Evolutionary conservation across 176 grass and related monocot genomes (phyloP), one percentile per base, ranked within the genome.

Genomic region (Oryza officinalis): DNA sequence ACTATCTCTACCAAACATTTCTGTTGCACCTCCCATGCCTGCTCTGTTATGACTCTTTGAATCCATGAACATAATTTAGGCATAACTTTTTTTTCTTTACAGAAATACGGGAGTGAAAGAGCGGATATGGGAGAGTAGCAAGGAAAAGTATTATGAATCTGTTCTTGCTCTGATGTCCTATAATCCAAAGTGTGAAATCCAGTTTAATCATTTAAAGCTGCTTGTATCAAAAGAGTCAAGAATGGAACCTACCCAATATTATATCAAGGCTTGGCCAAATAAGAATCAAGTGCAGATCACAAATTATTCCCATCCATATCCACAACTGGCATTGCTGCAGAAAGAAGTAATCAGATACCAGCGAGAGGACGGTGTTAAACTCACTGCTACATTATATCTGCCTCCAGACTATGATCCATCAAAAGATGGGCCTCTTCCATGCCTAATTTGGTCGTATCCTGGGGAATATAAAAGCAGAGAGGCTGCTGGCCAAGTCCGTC

Each of bases 391-490:
- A 81, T 67, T 97, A 37, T 97, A 97, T 86, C 75, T 92, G 35
- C 91, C 94, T 78, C 89, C 94, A 71, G 88, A 79, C 66, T 97
- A 94, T 67, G 80, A 60, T 71, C 89, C 91, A 54, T 88, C 85
- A 20, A 74, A 84, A 84, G 76, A 97, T 64, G 94, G 89, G 43
- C 87, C 94, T 83, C 79, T 97, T 37, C 89, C 91, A 40, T 97
- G 94, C 72, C 82, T 97, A 30, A 76, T 94, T 65, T 97, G 91
- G 94, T 91, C 94, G 75, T 97, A 94, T 61, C 94, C 89, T 76
- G 89, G 94, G 86, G 94, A 97, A 63, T 97, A 92, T 90, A 94
- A 97, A 93, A 97, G 87, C 82, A 97, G 87, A 88, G 91, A 97
- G 81, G 91, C 94, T 66, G 94, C 94, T 76, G 89, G 91, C 10